phyloP scores from a whole-genome alignment of 129 eudicot species.

The Pulicaria dysenterica region DNA sequence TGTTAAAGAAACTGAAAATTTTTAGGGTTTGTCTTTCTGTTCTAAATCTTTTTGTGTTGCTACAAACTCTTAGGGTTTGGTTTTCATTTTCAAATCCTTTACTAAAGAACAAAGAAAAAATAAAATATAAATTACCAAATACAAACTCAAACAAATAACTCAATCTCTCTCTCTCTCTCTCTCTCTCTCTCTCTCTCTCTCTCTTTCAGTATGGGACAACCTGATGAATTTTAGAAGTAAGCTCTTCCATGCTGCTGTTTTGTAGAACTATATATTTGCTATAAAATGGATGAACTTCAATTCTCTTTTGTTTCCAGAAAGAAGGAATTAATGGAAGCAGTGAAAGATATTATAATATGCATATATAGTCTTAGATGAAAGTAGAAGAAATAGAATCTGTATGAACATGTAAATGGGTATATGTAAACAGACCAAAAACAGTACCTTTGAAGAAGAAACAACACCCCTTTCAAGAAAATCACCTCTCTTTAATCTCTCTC shows the following conservation, averaged over 20 bases:
- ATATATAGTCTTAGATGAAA: neutral
- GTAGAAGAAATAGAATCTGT: slow-evolving; percentile 26
- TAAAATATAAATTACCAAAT: neutral
- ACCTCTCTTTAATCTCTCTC: neutral
- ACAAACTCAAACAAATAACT: neutral
- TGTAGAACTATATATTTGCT: neutral
- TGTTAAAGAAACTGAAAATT: too few relatives aligned
- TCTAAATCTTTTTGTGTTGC: too few relatives aligned
- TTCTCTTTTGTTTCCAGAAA: neutral
- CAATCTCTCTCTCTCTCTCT: slow-evolving; percentile 2
- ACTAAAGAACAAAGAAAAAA: neutral
- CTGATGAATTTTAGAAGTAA: slow-evolving; percentile 25
- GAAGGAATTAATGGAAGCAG: neutral
- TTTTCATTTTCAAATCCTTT: neutral
- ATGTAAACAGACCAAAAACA: slow-evolving; percentile 27
- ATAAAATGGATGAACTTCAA: neutral
- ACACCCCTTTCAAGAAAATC: slow-evolving; percentile 27
- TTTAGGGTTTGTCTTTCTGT: too few relatives aligned
- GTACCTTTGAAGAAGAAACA: slow-evolving; percentile 33
- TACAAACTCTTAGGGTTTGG: neutral
- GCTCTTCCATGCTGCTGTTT: slow-evolving; percentile 23
- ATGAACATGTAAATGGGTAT: slow-evolving; percentile 37
- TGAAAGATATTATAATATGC: neutral
- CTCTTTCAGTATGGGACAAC: slow-evolving; percentile 23
- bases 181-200: slow-evolving; percentile 17